Base-by-base conservation (phyloP, 2,329 filamentous ascomycete species). In the Corniculantispora saksenae region DNA sequence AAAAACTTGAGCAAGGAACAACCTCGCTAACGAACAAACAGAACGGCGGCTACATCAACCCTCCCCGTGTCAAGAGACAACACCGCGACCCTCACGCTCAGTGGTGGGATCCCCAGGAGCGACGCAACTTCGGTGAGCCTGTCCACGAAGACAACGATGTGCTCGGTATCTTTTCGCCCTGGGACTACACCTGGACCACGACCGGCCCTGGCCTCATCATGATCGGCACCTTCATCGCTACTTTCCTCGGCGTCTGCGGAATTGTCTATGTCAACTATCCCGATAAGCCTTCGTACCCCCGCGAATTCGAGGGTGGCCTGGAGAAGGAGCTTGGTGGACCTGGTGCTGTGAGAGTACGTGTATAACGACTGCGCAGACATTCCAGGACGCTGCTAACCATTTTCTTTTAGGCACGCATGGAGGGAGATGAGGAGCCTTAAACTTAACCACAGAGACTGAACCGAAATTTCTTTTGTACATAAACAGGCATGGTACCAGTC, bases 91-190 rank as follows among this genome's bases (percentile, higher is more conserved):
- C 96, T 43, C 87, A 98, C 77, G 94, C 80, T 75, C 89, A 92
- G 76, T 99, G 93, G 93, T 98, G 93, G 92, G 94, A 99, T 81
- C 91, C 93, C 79, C 95, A 99, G 82, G 95, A 98, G 80, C 90
- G 94, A 77, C 89, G 95, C 74, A 98, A 99, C 85, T 98, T 92
- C 77, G 94, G 94, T 79, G 96, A 99, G 80, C 92, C 94, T 15
- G 88, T 97, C 61, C 94, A 99, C 79, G 96, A 99, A 80, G 95
- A 99, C 79, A 91, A 97, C 79, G 96, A 99, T 77, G 85, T 93
- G 65, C 84, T 98, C 65, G 94, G 93, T 72, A 90, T 97, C 69
- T 94, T 99, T 80, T 91, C 92, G 59, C 88, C 93, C 2, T 89
- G 95, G 77, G 90, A 94, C 73, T 98, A 99, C 82, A 95, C 89